Evolutionary conservation across 225 moss, liverwort and hornwort species (phyloP), one percentile per base, ranked within the genome.

Genomic region (Bryoerythrophyllum caledonicum): DNA sequence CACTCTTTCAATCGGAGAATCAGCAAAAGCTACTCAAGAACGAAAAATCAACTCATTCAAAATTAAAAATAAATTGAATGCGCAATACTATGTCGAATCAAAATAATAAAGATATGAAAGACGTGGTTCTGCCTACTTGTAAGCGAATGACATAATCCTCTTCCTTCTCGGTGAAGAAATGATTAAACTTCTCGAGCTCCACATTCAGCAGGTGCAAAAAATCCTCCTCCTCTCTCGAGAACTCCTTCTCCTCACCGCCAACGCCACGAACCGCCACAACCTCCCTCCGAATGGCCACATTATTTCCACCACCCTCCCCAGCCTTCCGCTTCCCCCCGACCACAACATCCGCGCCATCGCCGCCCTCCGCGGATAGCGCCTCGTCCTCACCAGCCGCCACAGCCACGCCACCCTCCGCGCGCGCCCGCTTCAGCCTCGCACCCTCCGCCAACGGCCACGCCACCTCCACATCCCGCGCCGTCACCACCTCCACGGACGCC

Each of bases 121-220:
- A 17, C 24, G 25, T 25, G n/a, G 23, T 37, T 69, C 52, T 76
- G 48, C 70, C 17, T 61, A 82, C 74, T 60, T 87, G 86, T 59
- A 91, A 58, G 10, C 90, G 90, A 77, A 92, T 92, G 43, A 92
- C 84, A 34, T 83, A 90, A 41, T 85, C 88, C 67, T 92, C 92
- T 54, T 92, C 92, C 46, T 92, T 92, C 46, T 85, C 92, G 10
- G 88, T 78, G 43, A 90, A 92, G 27, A 92, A 90, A 4, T 80
- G 76, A 21, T 92, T 92, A 62, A 90, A 92, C 64, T 92, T 92
- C 78, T 88, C 82, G 0, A 92, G 78, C 56, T 92, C 92, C 10
- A 77, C 81, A 62, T 90, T 90, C 59, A 92, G 72, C 5, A 90
- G 82, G 10, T 81, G 82, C 52, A 92, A 65, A 70, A 92, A 92